Conservation (phyloP, 2,329 filamentous ascomycete genomes). For the Apiospora marii region DNA sequence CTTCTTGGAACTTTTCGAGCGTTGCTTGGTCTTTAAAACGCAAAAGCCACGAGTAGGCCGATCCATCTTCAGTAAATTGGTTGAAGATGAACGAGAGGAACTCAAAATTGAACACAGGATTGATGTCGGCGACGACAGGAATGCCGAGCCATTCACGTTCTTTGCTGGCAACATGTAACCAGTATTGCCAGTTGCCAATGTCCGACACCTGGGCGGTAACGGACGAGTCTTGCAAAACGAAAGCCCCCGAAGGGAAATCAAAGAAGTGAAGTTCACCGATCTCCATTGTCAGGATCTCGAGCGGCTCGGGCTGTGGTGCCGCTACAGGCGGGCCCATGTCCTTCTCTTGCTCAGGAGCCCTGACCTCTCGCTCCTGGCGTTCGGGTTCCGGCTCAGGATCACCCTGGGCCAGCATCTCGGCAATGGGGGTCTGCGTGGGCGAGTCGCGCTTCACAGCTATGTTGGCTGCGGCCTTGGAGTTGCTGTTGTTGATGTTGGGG, state of each 20-base stretch:
- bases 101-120: conserved; percentile 98
- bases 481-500: conserved; percentile 55
- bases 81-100: conserved; percentile 99
- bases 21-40: conserved; percentile 86
- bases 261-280: conserved; percentile 90
- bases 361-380: conserved; percentile 41
- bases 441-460: conserved; percentile 53
- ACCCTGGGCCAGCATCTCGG: conserved; percentile 46
- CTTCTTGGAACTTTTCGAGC: conserved; percentile 89
- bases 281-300: conserved; percentile 78
- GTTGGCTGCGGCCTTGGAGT: conserved; percentile 48
- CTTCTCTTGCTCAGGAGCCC: conserved; percentile 32
- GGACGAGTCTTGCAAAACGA: conserved; percentile 78
- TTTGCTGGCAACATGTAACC: conserved; percentile 82
- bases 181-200: conserved; percentile 92
- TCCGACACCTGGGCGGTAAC: conserved; percentile 85
- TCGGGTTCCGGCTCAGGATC: conserved; percentile 53
- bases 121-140: conserved; percentile 86
- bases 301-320: conserved; percentile 72
- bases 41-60: conserved; percentile 93
- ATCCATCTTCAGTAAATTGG: conserved; percentile 87
- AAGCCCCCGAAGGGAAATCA: conserved; percentile 86
- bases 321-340: conserved; percentile 54
- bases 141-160: conserved; percentile 88
- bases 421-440: conserved; percentile 34